These are phyloP conservation scores for Globisporangium spinosum DNA, from an alignment of 352 stramenopile species.

Conservation along the genomic window DNA sequence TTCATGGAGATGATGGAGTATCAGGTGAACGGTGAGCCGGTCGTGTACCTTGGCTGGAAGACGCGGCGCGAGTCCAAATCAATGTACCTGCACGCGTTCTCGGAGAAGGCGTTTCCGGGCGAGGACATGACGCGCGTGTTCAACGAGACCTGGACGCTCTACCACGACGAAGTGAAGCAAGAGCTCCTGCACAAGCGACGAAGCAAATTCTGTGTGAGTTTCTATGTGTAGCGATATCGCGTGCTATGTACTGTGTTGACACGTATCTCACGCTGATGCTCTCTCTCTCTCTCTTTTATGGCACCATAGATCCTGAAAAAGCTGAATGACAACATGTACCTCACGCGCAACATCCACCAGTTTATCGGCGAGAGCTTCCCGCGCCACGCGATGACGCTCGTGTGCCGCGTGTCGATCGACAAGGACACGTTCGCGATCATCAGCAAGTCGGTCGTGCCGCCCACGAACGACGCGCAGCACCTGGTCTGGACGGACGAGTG, in stretches of 20 bases:
- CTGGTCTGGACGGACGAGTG: constrained; percentile 87
- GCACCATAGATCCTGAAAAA: constrained; percentile 71
- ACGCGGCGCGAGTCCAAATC: constrained; percentile 85
- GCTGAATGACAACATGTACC: constrained; percentile 81
- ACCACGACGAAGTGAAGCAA: constrained; percentile 72
- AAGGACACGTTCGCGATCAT: constrained; percentile 80
- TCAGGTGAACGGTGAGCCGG: constrained; percentile 60
- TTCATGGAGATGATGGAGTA: constrained; percentile 84
- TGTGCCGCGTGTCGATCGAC: constrained; percentile 81
- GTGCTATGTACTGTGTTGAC: background rate
- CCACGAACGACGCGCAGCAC: constrained; percentile 78
- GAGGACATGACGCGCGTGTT: constrained; percentile 75
- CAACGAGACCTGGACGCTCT: constrained; percentile 76
- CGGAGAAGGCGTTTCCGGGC: constrained; percentile 62
- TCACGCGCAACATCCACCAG: constrained; percentile 85
- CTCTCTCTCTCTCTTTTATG: constrained; percentile 1
- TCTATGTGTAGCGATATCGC: background rate
- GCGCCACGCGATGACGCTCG: constrained; percentile 76
- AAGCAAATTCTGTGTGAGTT: constrained; percentile 83
- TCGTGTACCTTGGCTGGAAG: constrained; percentile 69
- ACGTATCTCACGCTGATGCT: background rate
- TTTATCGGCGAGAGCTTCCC: constrained; percentile 86
- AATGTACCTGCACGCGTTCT: constrained; percentile 82
- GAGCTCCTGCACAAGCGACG: constrained; percentile 65
- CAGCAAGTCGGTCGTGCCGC: constrained; percentile 75